Evolutionary conservation across 805 yeast genomes (phyloP).

Genomic region (Candida hungchunana): DNA sequence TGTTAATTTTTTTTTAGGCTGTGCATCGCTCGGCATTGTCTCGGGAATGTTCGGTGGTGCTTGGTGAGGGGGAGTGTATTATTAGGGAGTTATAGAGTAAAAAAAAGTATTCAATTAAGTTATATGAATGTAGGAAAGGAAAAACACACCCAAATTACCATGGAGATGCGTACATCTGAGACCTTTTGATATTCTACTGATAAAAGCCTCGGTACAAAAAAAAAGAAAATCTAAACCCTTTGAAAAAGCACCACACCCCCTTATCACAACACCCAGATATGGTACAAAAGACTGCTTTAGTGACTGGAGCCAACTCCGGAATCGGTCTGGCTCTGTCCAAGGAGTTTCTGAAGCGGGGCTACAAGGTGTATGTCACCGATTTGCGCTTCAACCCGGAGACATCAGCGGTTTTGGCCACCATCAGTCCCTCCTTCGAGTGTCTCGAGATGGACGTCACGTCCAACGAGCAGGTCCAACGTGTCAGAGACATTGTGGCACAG

Average conservation of each 20-base stretch:
- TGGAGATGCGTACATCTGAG: no score
- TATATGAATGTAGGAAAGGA: no score
- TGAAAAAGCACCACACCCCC: no score
- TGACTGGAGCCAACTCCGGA: slow-evolving; percentile 60
- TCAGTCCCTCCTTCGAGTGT: slow-evolving; percentile 4
- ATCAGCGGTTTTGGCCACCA: slow-evolving; percentile 18
- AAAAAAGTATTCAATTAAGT: no score
- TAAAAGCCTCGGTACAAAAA: not conserved
- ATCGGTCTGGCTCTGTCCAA: slow-evolving; percentile 47
- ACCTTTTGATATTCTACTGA: no score
- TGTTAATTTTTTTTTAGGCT: no score
- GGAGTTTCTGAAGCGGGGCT: slow-evolving; percentile 41
- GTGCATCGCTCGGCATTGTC: no score
- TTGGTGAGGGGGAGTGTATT: no score
- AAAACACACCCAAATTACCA: no score
- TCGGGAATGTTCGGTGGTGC: no score
- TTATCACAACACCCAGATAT: not conserved
- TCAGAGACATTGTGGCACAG: slow-evolving; percentile 23
- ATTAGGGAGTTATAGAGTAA: no score
- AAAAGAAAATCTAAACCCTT: not conserved
- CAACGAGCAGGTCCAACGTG: slow-evolving; percentile 25
- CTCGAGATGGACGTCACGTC: slow-evolving; percentile 33
- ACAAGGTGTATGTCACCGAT: slow-evolving; percentile 35
- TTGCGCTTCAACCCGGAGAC: slow-evolving; percentile 28
- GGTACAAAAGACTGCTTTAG: slow-evolving; percentile 35